phyloP scores from a whole-genome alignment of 2,329 filamentous ascomycete species.

The Colletotrichum tabaci region DNA sequence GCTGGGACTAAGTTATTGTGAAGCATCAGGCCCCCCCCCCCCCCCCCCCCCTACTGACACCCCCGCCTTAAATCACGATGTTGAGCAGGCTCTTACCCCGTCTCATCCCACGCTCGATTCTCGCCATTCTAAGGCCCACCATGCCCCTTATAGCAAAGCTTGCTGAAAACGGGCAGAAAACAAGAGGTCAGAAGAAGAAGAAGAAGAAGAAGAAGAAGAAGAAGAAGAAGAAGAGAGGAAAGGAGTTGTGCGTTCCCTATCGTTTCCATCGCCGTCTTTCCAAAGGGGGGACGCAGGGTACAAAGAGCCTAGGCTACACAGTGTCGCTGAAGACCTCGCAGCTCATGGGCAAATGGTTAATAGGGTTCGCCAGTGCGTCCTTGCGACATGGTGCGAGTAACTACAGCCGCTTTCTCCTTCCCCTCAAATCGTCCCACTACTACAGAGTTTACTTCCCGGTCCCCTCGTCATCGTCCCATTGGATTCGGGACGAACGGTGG shows the following conservation, averaged over 20 bases:
- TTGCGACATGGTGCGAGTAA: constrained; percentile 6
- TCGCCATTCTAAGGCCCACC: neutral
- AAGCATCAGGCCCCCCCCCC: neutral
- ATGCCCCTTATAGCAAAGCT: neutral
- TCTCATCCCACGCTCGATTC: neutral
- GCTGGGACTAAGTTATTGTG: neutral
- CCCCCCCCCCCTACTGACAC: neutral
- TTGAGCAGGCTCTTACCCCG: neutral
- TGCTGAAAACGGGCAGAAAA: neutral
- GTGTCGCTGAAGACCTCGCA: constrained; percentile 5
- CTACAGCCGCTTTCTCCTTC: neutral
- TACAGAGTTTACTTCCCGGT: no score
- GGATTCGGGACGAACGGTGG: neutral
- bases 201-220: no score
- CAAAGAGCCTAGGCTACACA: neutral
- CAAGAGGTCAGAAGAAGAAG: no score
- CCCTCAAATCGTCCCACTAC: neutral
- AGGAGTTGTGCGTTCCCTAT: neutral
- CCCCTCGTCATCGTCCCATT: neutral
- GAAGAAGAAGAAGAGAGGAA: neutral
- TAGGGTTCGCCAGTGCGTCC: constrained; percentile 24
- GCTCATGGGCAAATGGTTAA: neutral
- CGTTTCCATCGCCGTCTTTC: neutral
- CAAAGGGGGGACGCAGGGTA: neutral
- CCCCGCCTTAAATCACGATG: neutral